Base-by-base conservation (phyloP, 192 early-diverging fungal genomes). In the Spizellomyces punctatus region DNA sequence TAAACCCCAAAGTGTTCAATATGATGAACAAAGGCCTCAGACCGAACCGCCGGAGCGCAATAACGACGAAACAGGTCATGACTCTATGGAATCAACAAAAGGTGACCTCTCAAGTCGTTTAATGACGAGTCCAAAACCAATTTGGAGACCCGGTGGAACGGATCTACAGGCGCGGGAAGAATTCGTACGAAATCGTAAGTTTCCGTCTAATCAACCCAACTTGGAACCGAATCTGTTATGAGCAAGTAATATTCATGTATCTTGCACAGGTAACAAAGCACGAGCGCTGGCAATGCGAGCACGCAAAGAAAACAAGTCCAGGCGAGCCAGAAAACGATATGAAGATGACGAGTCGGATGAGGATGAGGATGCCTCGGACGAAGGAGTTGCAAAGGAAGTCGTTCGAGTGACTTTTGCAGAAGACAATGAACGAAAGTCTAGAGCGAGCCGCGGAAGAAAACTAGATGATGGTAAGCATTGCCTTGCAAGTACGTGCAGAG, bases 101-200 rank as follows among this genome's bases (percentile, higher is more conserved):
- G 27, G 27, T 3, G 27, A 36, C 27, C 27, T 36, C 27, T 36
- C 27, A 36, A 36, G 27, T 36, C 27, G 27, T 36, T 3, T 36
- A 36, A 36, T 36, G 27, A 36, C 27, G 50, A 54, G 17, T n/a
- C 50, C 50, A 12, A 16, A 61, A 42, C 59, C 59, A 14, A 61
- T 61, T 6, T 61, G 59, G 59, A 61, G 42, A 41, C 59, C 59
- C 14, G 59, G 59, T 61, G 59, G 59, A 41, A 41, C 36, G 59
- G 59, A 61, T 19, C 21, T 14, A 16, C 21, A 16, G 17, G 16
- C 59, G 9, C 17, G 42, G 42, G 14, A 61, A 42, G 42, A 61
- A 42, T 61, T 61, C 9, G 36, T 61, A 1, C 12, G 17, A 19
- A 54, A 54, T 12, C 50, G 50, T 54, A 19, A 54, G 50, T n/a